Evolutionary conservation across 1,284 basidiomycete genomes (phyloP).

Genomic region (Ceratobasidium papillatum): DNA sequence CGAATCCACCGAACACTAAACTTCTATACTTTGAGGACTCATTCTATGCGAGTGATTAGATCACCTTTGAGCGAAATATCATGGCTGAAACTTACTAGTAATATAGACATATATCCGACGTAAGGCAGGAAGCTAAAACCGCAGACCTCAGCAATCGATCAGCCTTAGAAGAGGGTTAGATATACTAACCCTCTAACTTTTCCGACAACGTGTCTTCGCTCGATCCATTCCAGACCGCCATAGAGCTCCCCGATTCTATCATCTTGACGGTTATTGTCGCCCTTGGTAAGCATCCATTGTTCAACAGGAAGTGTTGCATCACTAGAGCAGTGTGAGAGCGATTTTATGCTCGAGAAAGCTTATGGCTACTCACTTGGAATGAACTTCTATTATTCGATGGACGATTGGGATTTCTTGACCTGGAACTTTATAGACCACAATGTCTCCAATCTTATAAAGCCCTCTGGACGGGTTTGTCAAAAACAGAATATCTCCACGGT

Average conservation of each 20-base stretch:
- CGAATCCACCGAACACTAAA: background rate
- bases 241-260: slow-evolving; percentile 81
- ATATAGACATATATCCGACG: slow-evolving; percentile 94
- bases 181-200: slow-evolving; percentile 87
- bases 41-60: background rate
- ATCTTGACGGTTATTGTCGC: slow-evolving; percentile 91
- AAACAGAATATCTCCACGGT: slow-evolving; percentile 95
- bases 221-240: slow-evolving; percentile 85
- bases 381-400: slow-evolving; percentile 90
- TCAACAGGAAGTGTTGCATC: slow-evolving; percentile 41
- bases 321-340: too few relatives aligned
- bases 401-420: slow-evolving; percentile 93
- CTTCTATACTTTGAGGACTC: background rate
- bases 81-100: slow-evolving; percentile 66
- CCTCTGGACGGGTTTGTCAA: slow-evolving; percentile 80
- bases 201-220: slow-evolving; percentile 86
- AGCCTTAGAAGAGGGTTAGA: background rate
- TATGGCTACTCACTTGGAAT: slow-evolving; percentile 55
- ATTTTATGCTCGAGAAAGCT: too few relatives aligned
- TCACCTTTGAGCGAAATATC: background rate
- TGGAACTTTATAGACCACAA: slow-evolving; percentile 91
- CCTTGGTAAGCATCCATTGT: slow-evolving; percentile 92
- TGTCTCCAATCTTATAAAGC: slow-evolving; percentile 87
- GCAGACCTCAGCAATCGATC: background rate
- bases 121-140: slow-evolving; percentile 84